A percentile compares a stretch with the other conserved stretches of the same genome.
Conservation (phyloP, 2,329 filamentous ascomycete genomes). For the Venturia carpophila region DNA sequence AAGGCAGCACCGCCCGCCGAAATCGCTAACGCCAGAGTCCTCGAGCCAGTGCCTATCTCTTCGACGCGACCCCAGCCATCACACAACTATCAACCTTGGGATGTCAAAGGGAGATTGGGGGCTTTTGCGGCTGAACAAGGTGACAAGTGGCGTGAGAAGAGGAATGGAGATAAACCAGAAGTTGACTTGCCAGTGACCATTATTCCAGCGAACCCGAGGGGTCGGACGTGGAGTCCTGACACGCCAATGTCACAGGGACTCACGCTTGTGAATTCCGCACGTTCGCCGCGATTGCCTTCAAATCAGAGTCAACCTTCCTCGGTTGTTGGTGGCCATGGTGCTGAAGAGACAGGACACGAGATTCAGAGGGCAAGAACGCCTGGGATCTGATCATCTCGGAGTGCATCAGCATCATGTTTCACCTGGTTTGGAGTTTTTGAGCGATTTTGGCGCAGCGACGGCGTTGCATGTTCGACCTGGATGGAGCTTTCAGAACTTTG, state of each 20-base stretch:
- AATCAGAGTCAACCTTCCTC: not conserved
- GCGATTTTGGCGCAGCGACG: not conserved
- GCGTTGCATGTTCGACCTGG: not conserved
- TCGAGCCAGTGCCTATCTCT: slow-evolving; percentile 32
- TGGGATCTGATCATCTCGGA: not conserved
- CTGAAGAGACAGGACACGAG: not conserved
- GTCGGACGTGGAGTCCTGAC: slow-evolving; percentile 48
- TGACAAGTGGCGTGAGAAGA: slow-evolving; percentile 33
- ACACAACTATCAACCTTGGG: slow-evolving; percentile 38
- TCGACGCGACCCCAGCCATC: slow-evolving; percentile 28
- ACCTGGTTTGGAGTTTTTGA: not conserved
- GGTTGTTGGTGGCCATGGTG: not conserved
- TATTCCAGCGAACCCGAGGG: slow-evolving; percentile 51
- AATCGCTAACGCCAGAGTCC: slow-evolving; percentile 49
- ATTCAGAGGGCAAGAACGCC: not conserved
- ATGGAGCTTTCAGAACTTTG: not conserved
- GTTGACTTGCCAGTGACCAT: slow-evolving; percentile 49
- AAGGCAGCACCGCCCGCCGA: slow-evolving; percentile 52
- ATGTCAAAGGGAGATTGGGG: slow-evolving; percentile 39
- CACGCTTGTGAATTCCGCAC: not conserved
- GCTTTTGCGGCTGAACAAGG: slow-evolving; percentile 44
- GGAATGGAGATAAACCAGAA: slow-evolving; percentile 31
- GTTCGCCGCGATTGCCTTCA: not conserved
- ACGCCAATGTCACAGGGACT: not conserved
- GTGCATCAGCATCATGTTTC: not conserved